These are phyloP conservation scores for Lactarius evosmus DNA, from an alignment of 768 basidiomycete species.

Conservation along the genomic window DNA sequence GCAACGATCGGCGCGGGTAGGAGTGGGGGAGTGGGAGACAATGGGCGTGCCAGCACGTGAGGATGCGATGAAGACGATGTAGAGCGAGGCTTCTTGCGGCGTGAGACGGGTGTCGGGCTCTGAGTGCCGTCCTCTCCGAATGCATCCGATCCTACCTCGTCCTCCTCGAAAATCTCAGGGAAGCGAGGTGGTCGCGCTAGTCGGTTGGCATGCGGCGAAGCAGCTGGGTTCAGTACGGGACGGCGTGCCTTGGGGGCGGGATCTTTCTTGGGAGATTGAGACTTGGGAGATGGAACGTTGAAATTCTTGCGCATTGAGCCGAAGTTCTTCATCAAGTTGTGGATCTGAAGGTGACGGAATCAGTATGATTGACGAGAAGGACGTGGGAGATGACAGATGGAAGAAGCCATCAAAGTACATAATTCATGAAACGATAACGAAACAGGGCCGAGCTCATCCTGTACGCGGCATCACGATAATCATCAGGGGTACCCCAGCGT, in stretches of 20 bases:
- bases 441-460: neutral
- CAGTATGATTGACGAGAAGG: slow-evolving; percentile 5
- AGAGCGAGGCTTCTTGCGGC: slow-evolving; percentile 49
- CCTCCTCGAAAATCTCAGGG: slow-evolving; percentile 66
- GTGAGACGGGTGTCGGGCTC: slow-evolving; percentile 38
- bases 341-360: slow-evolving; percentile 13
- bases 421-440: neutral
- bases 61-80: slow-evolving; percentile 38
- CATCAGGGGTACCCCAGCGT: neutral
- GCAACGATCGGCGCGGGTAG: slow-evolving; percentile 26
- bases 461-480: neutral
- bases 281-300: slow-evolving; percentile 39
- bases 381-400: neutral
- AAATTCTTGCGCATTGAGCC: slow-evolving; percentile 61
- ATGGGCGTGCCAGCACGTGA: slow-evolving; percentile 45
- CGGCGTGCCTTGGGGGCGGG: slow-evolving; percentile 42
- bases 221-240: slow-evolving; percentile 41
- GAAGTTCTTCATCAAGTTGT: slow-evolving; percentile 58
- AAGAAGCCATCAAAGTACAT: neutral
- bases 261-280: slow-evolving; percentile 45
- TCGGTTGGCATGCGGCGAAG: slow-evolving; percentile 51
- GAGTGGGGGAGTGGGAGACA: slow-evolving; percentile 38
- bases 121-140: slow-evolving; percentile 41
- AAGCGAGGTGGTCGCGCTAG: slow-evolving; percentile 64
- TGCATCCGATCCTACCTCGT: slow-evolving; percentile 51